phyloP scores from a whole-genome alignment of 345 rosid species.

The Chamaenerion angustifolium region DNA sequence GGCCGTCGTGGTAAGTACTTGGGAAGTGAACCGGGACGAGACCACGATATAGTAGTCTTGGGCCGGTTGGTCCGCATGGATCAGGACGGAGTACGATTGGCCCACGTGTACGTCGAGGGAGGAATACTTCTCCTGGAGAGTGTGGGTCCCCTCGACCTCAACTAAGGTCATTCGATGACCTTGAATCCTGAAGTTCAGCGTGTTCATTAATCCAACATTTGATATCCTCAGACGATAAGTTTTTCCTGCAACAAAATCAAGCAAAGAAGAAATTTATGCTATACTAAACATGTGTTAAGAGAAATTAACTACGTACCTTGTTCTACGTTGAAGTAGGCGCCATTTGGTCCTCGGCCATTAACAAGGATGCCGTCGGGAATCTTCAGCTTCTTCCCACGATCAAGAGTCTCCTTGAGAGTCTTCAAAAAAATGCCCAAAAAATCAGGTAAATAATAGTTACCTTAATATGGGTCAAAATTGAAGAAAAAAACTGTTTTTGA shows the following conservation, averaged over 20 bases:
- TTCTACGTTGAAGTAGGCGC: conserved; percentile 24
- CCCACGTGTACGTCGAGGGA: conserved; percentile 88
- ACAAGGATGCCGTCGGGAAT: conserved; percentile 34
- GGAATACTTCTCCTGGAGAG: conserved; percentile 68
- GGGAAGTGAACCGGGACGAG: conserved; percentile 55
- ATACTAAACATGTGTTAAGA: neutral
- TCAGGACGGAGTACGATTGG: conserved; percentile 66
- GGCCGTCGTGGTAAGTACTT: conserved; percentile 62
- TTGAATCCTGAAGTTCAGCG: conserved; percentile 89
- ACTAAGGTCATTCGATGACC: conserved; percentile 67
- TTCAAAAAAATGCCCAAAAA: conserved; percentile 4
- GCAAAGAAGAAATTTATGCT: too few relatives aligned
- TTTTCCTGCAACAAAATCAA: conserved; percentile 35
- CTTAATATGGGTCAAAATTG: too few relatives aligned
- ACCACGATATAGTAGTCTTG: conserved; percentile 73
- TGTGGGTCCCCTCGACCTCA: conserved; percentile 92
- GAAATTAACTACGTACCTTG: conserved; percentile 18
- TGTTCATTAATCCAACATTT: conserved; percentile 70
- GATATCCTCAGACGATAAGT: conserved; percentile 87
- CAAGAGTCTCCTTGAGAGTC: conserved; percentile 21
- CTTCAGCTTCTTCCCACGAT: conserved; percentile 26
- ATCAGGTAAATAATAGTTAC: too few relatives aligned
- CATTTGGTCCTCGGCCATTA: conserved; percentile 33
- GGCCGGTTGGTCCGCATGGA: conserved; percentile 84
- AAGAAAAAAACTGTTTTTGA: too few relatives aligned